Evolutionary conservation across 257 asterid species (phyloP), one percentile per base, ranked within the genome.

Genomic region (Nicotiana benthamiana): DNA sequence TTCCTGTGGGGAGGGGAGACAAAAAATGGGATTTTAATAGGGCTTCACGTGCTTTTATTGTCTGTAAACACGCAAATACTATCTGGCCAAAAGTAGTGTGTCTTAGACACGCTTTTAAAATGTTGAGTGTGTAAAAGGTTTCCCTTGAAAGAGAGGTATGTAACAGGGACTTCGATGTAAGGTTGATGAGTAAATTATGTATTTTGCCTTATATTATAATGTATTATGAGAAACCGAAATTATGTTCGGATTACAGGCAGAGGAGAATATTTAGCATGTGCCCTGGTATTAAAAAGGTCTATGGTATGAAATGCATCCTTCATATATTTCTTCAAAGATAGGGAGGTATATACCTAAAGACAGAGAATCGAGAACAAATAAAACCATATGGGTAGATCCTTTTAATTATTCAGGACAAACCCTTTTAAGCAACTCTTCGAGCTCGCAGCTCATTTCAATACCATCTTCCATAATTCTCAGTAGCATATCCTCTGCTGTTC

Each of bases 401-500:
- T 36, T 0, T n/a, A 52, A 40, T 72, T 40, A 83, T 72, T 86
- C 77, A 32, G 86, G 86, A 79, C 88, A 85, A 67, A 86, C 87
- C 61, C 7, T 80, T 34, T 77, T 53, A 48, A 89, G 83, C 89
- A 91, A 84, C 22, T 79, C 48, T 80, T 89, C 84, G 30, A 93
- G 82, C 59, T 87, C 91, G 17, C 75, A 46, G 83, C 84, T 87
- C 36, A 89, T 63, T 48, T 86, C 89, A 68, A 88, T 77, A 24
- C 92, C 91, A 61, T 92, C 97, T 65, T 54, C 86, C 82, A 86
- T 83, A 5, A 86, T 83, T 81, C 97, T 92, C 74, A n/a, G 61
- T 16, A 82, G 86, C 83, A 92, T 86, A 54, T 83, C 80, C 1
- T 53, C 82, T 66, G 67, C 53, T 24, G 83, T 84, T 86, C 77